Percentiles rank a stretch among this genome's conserved stretches.
phyloP scores from a whole-genome alignment of 768 basidiomycete species.

The Lactarius sp. region DNA sequence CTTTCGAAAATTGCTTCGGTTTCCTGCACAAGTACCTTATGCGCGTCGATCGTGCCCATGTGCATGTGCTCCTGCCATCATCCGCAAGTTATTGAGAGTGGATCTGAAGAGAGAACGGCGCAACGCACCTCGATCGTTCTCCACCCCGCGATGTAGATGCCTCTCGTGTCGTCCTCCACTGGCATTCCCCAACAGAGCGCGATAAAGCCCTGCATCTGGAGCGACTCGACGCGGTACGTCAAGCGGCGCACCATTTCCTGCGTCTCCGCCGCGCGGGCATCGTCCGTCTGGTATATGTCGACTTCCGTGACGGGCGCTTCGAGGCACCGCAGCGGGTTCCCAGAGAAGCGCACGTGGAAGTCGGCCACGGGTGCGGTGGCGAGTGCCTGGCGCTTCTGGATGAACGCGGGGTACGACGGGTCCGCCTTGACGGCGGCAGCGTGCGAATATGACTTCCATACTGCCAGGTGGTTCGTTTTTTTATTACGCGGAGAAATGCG shows the following conservation, averaged over 20 bases:
- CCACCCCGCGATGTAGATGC: conserved; percentile 5
- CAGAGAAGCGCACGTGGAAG: neutral
- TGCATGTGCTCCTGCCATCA: conserved; percentile 14
- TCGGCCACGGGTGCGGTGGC: neutral
- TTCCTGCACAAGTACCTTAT: conserved; percentile 7
- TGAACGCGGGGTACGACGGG: neutral
- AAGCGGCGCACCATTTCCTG: neutral
- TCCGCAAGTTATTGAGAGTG: neutral
- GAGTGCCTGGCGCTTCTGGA: neutral
- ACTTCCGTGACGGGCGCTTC: conserved; percentile 4
- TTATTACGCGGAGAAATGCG: too few relatives aligned
- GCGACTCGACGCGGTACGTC: neutral
- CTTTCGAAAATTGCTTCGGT: conserved; percentile 3
- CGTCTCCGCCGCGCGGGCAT: neutral
- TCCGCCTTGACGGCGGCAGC: neutral
- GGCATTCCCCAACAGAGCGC: neutral
- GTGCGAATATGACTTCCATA: conserved; percentile 9
- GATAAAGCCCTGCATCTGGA: conserved; percentile 1
- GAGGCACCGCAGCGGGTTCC: neutral
- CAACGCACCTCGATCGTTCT: conserved; percentile 7
- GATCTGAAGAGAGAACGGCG: too few relatives aligned
- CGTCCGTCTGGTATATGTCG: neutral
- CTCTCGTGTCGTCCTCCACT: neutral
- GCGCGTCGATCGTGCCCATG: conserved; percentile 1
- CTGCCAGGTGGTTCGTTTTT: neutral